Evolutionary conservation across 2,329 filamentous ascomycete genomes (phyloP), one percentile per base, ranked within the genome.

Genomic region (Zarea fungicola): DNA sequence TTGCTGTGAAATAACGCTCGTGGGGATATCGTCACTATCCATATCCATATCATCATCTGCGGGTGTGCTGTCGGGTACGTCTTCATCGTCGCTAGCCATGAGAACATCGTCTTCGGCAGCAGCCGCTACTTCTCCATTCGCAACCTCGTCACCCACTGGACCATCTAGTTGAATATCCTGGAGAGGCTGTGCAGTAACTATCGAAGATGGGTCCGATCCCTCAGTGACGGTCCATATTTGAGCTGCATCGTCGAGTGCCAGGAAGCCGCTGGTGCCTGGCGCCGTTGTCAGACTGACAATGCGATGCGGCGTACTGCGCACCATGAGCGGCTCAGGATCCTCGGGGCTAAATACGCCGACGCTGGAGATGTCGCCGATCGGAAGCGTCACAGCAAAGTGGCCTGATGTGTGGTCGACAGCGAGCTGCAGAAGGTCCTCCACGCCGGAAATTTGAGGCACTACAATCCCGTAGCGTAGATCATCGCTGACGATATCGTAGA

Each of bases 401-500:
- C 78, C 70, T 26, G 81, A 83, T 40, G 70, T 70, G 16, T 70
- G 65, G 60, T 95, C 87, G 43, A 87, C 77, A n/a, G 88, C 85
- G 9, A 96, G 73, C 49, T 86, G 84, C 48, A 79, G 71, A 54
- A 84, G 68, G 40, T 77, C 51, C 42, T 65, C 63, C 50, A 66
- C 60, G 18, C 62, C 62, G n/a, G 65, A 56, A 9, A 64, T 60
- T 43, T 72, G 65, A 32, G 67, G 73, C 13, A 90, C 69, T 22
- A 76, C 70, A 43, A 86, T 73, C 42, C 80, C 81, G 60, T 85
- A 89, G 29, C 80, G 77, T 40, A 91, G 74, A 57, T 84, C 78
- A 58, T 95, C 87, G 43, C 83, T 76, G 7, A 97, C 87, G 10
- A 95, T 77, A 64, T 99, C 87, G 74, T 89, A 96, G 29, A 96